Evolutionary conservation across 2,329 filamentous ascomycete genomes (phyloP).

Genomic region (Pestalotiopsis sp.): DNA sequence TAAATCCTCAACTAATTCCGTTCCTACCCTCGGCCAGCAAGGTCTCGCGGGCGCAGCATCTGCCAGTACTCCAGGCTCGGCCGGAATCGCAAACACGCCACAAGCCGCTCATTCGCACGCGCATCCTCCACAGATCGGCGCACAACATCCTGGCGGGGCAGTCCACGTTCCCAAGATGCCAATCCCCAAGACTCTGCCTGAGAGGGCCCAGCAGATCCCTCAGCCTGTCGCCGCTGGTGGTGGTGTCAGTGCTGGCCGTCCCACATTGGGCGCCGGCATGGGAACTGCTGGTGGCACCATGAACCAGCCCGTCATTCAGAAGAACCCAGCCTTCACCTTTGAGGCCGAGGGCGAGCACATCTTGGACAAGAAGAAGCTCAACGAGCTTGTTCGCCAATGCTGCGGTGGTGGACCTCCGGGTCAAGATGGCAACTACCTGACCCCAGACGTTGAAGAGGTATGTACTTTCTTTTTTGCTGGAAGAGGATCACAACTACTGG

Average conservation of each 20-base stretch:
- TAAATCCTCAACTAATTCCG: constrained; percentile 11
- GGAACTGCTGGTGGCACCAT: constrained; percentile 81
- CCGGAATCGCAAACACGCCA: constrained; percentile 24
- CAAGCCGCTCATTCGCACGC: constrained; percentile 48
- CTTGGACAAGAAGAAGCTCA: constrained; percentile 96
- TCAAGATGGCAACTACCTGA: constrained; percentile 76
- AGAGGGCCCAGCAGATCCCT: constrained; percentile 69
- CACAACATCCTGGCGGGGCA: constrained; percentile 33
- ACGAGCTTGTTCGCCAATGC: constrained; percentile 92
- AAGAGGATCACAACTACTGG: no score
- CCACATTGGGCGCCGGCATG: constrained; percentile 81
- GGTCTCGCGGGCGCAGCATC: constrained; percentile 27
- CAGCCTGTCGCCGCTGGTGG: constrained; percentile 71
- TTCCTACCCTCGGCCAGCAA: constrained; percentile 21
- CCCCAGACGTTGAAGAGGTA: constrained; percentile 96
- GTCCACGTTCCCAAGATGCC: constrained; percentile 67
- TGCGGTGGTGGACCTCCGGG: constrained; percentile 77
- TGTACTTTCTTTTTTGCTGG: constrained; percentile 25
- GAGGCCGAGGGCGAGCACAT: constrained; percentile 92
- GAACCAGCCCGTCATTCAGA: constrained; percentile 82
- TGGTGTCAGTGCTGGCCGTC: constrained; percentile 67
- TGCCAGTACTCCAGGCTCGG: constrained; percentile 26
- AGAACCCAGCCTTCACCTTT: constrained; percentile 80
- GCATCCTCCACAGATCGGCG: constrained; percentile 40
- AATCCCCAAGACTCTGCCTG: constrained; percentile 78